phyloP scores from a whole-genome alignment of 306 rosid genomes.

The Oxytropis ochrocephala region DNA sequence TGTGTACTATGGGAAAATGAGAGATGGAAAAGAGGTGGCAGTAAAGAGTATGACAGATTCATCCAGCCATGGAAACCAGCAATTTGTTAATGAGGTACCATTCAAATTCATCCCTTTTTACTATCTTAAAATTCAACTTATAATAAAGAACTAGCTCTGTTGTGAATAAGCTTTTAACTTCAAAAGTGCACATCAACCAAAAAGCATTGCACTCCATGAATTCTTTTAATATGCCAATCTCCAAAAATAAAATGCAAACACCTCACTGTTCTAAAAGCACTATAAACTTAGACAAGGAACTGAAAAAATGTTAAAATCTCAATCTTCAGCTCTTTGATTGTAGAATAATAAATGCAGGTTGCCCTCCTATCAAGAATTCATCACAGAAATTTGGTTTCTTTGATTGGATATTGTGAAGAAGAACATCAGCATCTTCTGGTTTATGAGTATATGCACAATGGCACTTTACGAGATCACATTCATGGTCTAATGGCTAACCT shows the following conservation, averaged over 20 bases:
- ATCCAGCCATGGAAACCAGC: conserved; percentile 55
- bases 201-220: not conserved
- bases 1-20: conserved; percentile 80
- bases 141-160: not conserved
- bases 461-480: conserved; percentile 74
- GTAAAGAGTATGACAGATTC: conserved; percentile 77
- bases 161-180: not conserved
- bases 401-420: conserved; percentile 84
- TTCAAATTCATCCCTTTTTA: conserved; percentile 8
- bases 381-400: conserved; percentile 88
- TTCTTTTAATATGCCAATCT: not conserved
- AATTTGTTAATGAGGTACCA: conserved; percentile 70
- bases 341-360: conserved; percentile 46
- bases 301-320: not conserved
- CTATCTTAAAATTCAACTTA: not conserved
- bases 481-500: conserved; percentile 44
- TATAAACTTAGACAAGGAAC: no score
- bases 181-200: not conserved
- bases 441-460: conserved; percentile 85
- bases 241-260: no score
- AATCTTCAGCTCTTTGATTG: conserved; percentile 18
- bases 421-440: conserved; percentile 66
- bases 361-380: conserved; percentile 84
- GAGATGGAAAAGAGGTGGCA: conserved; percentile 84
- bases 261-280: no score